These are phyloP conservation scores for Stylosanthes scabra DNA, from an alignment of 331 rosid genomes.

Conservation along the genomic window DNA sequence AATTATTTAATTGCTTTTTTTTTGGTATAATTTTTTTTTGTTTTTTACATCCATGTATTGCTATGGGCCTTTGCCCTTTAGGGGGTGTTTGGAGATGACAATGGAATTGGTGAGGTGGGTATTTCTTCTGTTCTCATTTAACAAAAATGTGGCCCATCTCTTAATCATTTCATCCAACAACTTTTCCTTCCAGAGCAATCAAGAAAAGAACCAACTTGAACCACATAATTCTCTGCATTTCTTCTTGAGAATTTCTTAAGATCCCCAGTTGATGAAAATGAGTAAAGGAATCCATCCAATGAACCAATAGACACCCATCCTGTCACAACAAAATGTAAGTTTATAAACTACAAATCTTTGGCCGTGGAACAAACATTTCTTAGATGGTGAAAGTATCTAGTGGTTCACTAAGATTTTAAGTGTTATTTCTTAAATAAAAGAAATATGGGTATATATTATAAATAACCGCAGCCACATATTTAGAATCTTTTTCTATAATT, in stretches of 20 bases:
- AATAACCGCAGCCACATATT: too few relatives aligned
- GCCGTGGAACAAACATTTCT: slow-evolving; percentile 1
- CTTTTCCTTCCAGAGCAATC: slow-evolving; percentile 74
- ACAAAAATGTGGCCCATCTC: too few relatives aligned
- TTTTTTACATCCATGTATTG: background rate
- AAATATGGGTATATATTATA: too few relatives aligned
- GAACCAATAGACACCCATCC: slow-evolving; percentile 90
- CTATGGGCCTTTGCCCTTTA: too few relatives aligned
- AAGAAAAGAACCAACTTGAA: slow-evolving; percentile 71
- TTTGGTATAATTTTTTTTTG: too few relatives aligned
- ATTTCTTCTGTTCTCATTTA: too few relatives aligned
- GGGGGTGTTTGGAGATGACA: too few relatives aligned
- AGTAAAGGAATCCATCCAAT: slow-evolving; percentile 74
- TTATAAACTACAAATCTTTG: background rate
- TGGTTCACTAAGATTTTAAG: too few relatives aligned
- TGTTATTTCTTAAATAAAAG: too few relatives aligned
- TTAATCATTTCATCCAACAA: background rate
- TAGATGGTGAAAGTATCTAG: too few relatives aligned
- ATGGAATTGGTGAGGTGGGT: too few relatives aligned
- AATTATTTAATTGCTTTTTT: background rate
- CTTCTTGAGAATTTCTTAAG: slow-evolving; percentile 70
- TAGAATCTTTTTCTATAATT: too few relatives aligned
- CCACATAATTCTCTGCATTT: slow-evolving; percentile 44
- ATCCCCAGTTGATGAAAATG: slow-evolving; percentile 78
- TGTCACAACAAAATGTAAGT: slow-evolving; percentile 35